phyloP scores from a whole-genome alignment of 2,329 filamentous ascomycete genomes.

The Paraphaeosphaeria minitans region DNA sequence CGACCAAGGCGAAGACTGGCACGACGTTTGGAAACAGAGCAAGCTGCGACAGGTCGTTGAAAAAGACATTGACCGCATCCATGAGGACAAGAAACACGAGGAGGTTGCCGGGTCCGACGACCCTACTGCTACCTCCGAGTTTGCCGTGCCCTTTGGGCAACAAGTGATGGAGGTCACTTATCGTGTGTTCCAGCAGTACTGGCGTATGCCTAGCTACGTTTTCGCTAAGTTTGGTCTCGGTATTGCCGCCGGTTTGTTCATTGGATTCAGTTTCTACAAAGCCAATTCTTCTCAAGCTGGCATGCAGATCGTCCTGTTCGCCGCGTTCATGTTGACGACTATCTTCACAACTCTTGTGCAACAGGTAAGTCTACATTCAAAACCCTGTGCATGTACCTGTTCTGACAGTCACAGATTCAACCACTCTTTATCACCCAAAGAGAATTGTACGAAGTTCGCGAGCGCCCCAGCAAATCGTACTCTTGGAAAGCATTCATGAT shows the following conservation, averaged over 20 bases:
- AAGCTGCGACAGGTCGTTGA: constrained; percentile 34
- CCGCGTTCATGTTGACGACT: constrained; percentile 57
- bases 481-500: constrained; percentile 76
- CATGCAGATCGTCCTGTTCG: constrained; percentile 54
- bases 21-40: constrained; percentile 46
- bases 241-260: constrained; percentile 37
- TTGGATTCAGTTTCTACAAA: constrained; percentile 51
- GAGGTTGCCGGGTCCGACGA: constrained; percentile 38
- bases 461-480: constrained; percentile 71
- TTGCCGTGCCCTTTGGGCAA: constrained; percentile 48
- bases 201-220: constrained; percentile 53
- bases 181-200: constrained; percentile 54
- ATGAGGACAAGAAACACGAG: constrained; percentile 39
- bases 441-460: constrained; percentile 64
- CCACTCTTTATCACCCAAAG: constrained; percentile 64
- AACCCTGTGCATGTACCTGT: background rate
- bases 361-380: constrained; percentile 8
- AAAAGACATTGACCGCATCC: constrained; percentile 47
- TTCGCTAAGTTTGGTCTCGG: constrained; percentile 40
- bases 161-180: constrained; percentile 45
- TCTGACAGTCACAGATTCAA: constrained; percentile 53
- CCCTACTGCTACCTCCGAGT: constrained; percentile 51
- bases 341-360: constrained; percentile 53
- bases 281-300: constrained; percentile 46
- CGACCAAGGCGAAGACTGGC: constrained; percentile 46